Evolutionary conservation across 306 rosid species (phyloP), one percentile per base, ranked within the genome.

Genomic region (Gillenia trifoliata): DNA sequence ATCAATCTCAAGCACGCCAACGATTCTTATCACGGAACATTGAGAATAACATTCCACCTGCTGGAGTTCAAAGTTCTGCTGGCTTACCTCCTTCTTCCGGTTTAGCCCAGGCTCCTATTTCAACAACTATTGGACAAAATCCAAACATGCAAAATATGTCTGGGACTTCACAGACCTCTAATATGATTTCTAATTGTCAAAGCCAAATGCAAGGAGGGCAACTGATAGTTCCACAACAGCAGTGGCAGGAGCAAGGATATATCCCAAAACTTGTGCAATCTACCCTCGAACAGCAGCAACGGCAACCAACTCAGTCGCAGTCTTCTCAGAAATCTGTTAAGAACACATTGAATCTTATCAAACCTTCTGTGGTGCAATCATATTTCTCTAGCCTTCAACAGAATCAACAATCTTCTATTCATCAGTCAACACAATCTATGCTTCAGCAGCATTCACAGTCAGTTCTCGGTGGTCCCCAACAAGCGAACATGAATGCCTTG

Each of bases 391-490:
- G 80, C 83, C 87, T 84, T 72, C 91, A 85, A 84, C 98, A 82
- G 81, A 89, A 82, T 85, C 98, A 89, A 64, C 91, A 86, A 78
- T 54, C 90, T 73, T 67, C 86, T 61, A 83, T 83, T 86, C 98
- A 88, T 70, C 96, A 91, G 71, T 54, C 91, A 73, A 55, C 89
- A 56, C 91, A 85, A 55, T 66, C 92, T 79, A 89, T 85, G 85
- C 87, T 87, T 74, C 98, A 91, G 79, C 98, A 88, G 65, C 91
- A 86, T 85, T 68, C 88, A 57, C 96, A 91, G 49, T 72, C 86
- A 78, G 87, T 85, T 81, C 89, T 88, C 23, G 78, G 96, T 83
- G 92, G 83, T 82, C 98, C 83, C 40, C 93, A 86, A 69, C 96
- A 88, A 73, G 81, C 87, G 85, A 83, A 77, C 91, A 73, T 33